Conservation (phyloP, 2,329 filamentous ascomycete species). For the Fusarium falciforme region DNA sequence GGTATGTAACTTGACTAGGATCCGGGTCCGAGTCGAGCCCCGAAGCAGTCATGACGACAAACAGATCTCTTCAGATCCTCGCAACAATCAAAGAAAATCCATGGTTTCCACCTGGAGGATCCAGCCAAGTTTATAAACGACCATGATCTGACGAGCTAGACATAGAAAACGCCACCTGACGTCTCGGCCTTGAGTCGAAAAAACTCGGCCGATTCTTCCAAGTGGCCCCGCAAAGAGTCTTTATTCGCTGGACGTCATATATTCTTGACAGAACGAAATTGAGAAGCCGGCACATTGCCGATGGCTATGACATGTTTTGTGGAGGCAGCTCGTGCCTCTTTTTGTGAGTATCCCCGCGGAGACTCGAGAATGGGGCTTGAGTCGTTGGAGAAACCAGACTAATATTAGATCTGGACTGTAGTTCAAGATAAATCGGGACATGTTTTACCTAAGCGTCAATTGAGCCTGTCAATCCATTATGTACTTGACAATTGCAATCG, state of each 20-base stretch:
- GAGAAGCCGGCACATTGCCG: background rate
- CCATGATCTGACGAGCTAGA: background rate
- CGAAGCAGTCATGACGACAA: conserved; percentile 6
- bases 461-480: background rate
- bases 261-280: background rate
- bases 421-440: background rate
- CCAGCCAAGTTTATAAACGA: background rate
- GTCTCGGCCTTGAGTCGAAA: background rate
- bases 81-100: no score
- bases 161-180: background rate
- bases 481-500: background rate
- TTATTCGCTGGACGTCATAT: background rate
- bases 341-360: background rate
- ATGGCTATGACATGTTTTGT: background rate
- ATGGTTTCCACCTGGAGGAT: background rate
- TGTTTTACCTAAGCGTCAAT: background rate
- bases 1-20: conserved; percentile 16
- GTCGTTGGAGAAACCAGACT: background rate
- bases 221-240: background rate
- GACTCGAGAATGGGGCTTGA: background rate
- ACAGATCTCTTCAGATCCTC: background rate
- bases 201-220: background rate
- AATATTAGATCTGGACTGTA: background rate
- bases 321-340: background rate
- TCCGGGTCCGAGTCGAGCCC: background rate